These are phyloP conservation scores for Phalaenopsis equestris DNA, from an alignment of 106 monocot genomes.

Conservation along the genomic window DNA sequence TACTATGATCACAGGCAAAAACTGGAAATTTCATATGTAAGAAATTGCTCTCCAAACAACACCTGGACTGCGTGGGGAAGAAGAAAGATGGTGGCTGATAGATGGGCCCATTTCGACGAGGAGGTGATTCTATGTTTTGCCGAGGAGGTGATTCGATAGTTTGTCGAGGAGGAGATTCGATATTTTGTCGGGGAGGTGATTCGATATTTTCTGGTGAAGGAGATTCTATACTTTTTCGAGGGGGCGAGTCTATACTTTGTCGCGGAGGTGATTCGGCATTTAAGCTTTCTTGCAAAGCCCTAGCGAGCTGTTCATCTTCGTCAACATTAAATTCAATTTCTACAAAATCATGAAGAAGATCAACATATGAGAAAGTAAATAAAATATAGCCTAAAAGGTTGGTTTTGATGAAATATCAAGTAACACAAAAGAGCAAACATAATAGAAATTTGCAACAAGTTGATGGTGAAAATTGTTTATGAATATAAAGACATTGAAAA, in stretches of 20 bases:
- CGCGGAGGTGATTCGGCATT: constrained; percentile 51
- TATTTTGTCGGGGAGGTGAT: constrained; percentile 33
- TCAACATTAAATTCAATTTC: constrained; percentile 43
- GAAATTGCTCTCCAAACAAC: constrained; percentile 1
- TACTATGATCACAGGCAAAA: background rate
- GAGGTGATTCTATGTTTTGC: constrained; percentile 45
- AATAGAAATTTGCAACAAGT: background rate
- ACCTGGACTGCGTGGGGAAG: constrained; percentile 54
- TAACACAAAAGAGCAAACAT: background rate
- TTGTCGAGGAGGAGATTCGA: background rate
- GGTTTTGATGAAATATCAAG: background rate
- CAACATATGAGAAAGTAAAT: background rate
- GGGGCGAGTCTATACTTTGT: constrained; percentile 42
- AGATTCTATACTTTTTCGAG: constrained; percentile 39
- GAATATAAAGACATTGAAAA: background rate
- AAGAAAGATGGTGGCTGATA: constrained; percentile 36
- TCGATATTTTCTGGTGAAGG: constrained; percentile 38
- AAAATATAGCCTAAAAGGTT: background rate
- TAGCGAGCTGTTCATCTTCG: constrained; percentile 87
- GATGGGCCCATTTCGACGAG: constrained; percentile 37
- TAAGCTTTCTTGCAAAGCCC: constrained; percentile 85
- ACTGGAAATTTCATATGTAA: background rate
- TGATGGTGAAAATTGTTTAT: background rate
- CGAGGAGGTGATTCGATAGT: constrained; percentile 51
- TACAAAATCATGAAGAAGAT: constrained; percentile 6